These are phyloP conservation scores for Zizania latifolia DNA, from an alignment of 176 grass and related monocot species.

Conservation along the genomic window DNA sequence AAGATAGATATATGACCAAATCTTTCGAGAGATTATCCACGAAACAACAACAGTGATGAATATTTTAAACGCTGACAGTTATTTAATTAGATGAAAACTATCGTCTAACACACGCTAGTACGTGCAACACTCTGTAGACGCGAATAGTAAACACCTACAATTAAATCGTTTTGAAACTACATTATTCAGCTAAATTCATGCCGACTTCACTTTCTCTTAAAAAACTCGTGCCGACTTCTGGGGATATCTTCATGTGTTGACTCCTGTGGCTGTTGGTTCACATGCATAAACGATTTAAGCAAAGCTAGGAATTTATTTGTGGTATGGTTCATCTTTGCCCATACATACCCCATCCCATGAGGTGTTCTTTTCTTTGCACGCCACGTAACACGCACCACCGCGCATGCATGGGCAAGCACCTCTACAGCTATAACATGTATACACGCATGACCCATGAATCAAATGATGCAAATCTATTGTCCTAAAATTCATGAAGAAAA, in stretches of 20 bases:
- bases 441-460: neutral
- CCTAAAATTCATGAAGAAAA: neutral
- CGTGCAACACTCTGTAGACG: neutral
- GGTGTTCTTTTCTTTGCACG: no score
- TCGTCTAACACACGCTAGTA: neutral
- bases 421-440: neutral
- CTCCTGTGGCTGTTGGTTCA: neutral
- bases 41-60: neutral
- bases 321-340: slow-evolving; percentile 19
- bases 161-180: neutral
- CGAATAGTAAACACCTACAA: neutral
- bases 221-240: neutral
- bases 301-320: neutral
- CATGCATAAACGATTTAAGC: neutral
- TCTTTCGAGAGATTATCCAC: no score
- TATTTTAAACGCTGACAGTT: neutral
- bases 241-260: neutral
- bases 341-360: neutral
- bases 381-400: neutral
- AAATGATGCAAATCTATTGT: neutral
- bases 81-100: slow-evolving; percentile 3
- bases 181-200: neutral
- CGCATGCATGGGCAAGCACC: neutral
- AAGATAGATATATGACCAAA: no score
- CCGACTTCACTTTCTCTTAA: neutral